Base-by-base conservation (phyloP, 2,329 filamentous ascomycete genomes). In the Fonsecaea nubica region DNA sequence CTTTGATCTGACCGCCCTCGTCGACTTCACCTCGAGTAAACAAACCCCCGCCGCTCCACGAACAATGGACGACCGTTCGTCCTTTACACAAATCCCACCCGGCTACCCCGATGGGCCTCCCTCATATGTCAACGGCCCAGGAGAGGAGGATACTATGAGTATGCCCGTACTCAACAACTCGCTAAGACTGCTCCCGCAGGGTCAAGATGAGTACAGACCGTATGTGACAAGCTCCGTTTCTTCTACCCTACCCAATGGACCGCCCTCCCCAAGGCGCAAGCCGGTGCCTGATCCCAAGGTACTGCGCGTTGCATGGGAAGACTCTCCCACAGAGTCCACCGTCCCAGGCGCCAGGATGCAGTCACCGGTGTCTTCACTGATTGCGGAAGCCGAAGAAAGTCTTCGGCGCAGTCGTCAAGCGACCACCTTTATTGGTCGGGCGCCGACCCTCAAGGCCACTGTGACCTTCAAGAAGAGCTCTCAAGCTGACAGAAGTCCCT, bases 181-280 rank as follows among this genome's bases (percentile, higher is more conserved):
- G 0, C 80, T 83, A 79, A 78, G 81, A 42, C 71, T 84, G 66
- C 71, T 84, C 33, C 80, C 81, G 5, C 78, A 78, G 9, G 76
- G 73, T 36, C 76, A 78, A 35, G 71, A 77, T 15, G 78, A 80
- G 33, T 74, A 75, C 36, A 77, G 74, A 75, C 73, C 77, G 80
- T 81, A 80, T 73, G 80, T 81, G 68, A 66, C 61, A 57, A 60
- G 69, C 69, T 61, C 55, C 59, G 56, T 42, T 63, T 48, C 59
- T 68, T 58, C 60, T 58, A 71, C 68, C 15, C 69, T 52, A 40
- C 42, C 53, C 63, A 40, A 62, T 45, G 60, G 52, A 33, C 59
- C 61, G 21, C 36, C 54, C 30, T 70, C 66, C 15, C 68, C 67
- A 58, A 69, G 63, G 61, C 69, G 67, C 59, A 74, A 72, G 60